phyloP scores from a whole-genome alignment of 2,329 filamentous ascomycete genomes.

The Microcyclospora pomicola region DNA sequence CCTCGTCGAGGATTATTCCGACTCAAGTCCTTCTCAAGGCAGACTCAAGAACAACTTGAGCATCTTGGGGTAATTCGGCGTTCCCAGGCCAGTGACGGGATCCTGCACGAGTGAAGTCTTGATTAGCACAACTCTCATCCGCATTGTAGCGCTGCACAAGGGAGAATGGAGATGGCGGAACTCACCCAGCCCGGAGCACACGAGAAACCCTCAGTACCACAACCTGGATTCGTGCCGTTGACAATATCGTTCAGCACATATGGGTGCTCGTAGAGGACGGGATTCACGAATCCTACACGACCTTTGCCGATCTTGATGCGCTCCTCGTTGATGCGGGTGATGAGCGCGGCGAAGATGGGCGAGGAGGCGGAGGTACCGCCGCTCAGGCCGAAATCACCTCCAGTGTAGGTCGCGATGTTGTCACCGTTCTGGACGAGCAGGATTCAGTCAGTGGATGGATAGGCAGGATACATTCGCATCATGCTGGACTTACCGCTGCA shows the following conservation, averaged over 20 bases:
- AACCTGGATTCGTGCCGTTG: slow-evolving; percentile 18
- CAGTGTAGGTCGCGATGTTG: slow-evolving; percentile 27
- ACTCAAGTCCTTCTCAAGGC: slow-evolving; percentile 2
- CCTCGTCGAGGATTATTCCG: neutral
- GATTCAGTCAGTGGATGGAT: too few relatives aligned
- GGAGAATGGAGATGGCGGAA: neutral
- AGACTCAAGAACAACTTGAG: slow-evolving; percentile 11
- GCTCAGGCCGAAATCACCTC: slow-evolving; percentile 21
- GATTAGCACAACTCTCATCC: slow-evolving; percentile 1
- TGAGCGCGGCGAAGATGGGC: slow-evolving; percentile 16
- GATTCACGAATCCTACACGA: slow-evolving; percentile 10
- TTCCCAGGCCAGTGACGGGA: slow-evolving; percentile 17
- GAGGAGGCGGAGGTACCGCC: slow-evolving; percentile 14
- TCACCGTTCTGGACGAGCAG: slow-evolving; percentile 25
- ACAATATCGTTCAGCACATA: slow-evolving; percentile 12
- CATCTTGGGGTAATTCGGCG: slow-evolving; percentile 17
- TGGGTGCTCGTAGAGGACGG: slow-evolving; percentile 6
- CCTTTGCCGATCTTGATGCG: slow-evolving; percentile 11
- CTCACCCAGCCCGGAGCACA: slow-evolving; percentile 5
- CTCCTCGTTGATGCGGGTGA: slow-evolving; percentile 18
- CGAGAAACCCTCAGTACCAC: slow-evolving; percentile 15
- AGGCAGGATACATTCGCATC: too few relatives aligned
- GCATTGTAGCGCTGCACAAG: neutral
- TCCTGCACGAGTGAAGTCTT: slow-evolving; percentile 7
- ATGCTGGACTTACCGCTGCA: neutral